Evolutionary conservation across 768 basidiomycete species (phyloP), one percentile per base, ranked within the genome.

Genomic region (Amanita inopinata): DNA sequence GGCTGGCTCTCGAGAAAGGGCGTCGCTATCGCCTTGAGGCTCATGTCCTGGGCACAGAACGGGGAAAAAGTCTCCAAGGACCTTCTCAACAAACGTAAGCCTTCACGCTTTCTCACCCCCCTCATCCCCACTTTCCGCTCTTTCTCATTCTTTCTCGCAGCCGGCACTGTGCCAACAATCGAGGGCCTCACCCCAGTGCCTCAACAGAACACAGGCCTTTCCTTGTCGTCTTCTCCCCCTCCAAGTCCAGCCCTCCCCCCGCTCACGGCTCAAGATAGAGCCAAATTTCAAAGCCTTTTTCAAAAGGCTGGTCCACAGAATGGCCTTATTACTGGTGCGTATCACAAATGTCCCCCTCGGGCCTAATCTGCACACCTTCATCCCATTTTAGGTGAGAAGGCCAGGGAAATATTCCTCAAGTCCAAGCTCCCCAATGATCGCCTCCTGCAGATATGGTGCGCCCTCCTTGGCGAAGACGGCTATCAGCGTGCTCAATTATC

Each of bases 41-140:
- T 98, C 38, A 90, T 99, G 48, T 91, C 86, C 3, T 87, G 86
- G 71, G 86, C 91, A 2, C 96, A 98, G 69, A 81, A 81, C 52
- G 91, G 81, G 49, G 83, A 85, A 56, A 71, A 71, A 47, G 59
- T 85, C 27, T 69, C 74, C 1, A 66, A 71, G 22, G 76, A 79
- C 34, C 62, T 86, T 40, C 63, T 83, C 44, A 66, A 63, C 50
- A 83, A 82, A 71, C 71, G 93, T 94, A 55, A 65, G 84, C 59
- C 46, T 37, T 46, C 46, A 45, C 40, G 33, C 17, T 40, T 18
- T 23, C 33, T 27, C 38, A 47, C 55, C 42, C 38, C 47, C 40
- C 40, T 49, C 43, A 42, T 44, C 45, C 41, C 48, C 33, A 46
- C n/a, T n/a, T n/a, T n/a, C n/a, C n/a, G n/a, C n/a, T n/a, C n/a